A percentile compares a stretch with the other conserved stretches of the same genome.
These are phyloP conservation scores for Cordyceps javanica DNA, from an alignment of 2,329 filamentous ascomycete species.

Conservation along the genomic window DNA sequence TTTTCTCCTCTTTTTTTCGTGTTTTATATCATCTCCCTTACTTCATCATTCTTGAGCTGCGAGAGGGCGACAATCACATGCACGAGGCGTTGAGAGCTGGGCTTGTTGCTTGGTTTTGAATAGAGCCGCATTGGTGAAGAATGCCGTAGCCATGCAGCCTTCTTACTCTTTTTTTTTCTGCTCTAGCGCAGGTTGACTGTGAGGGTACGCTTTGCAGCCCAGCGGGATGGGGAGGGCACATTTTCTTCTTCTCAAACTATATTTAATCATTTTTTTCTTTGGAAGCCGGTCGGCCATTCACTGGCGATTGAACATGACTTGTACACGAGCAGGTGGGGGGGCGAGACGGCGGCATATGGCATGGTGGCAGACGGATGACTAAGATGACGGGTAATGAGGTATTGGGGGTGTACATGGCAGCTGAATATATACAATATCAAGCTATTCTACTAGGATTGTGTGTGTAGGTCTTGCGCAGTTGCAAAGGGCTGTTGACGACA, in stretches of 20 bases:
- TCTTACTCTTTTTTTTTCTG: not conserved
- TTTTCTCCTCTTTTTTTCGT: not conserved
- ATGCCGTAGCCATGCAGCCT: not conserved
- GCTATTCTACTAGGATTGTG: not conserved
- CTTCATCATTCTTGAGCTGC: not conserved
- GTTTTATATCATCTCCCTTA: not conserved
- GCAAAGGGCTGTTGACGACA: not conserved
- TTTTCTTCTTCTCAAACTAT: conserved; percentile 2
- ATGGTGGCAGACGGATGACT: not conserved
- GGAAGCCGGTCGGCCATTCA: not conserved
- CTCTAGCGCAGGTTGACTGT: not conserved
- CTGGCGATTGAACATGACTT: not conserved
- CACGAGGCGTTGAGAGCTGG: not conserved
- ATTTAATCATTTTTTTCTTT: conserved; percentile 9
- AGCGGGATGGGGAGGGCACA: not conserved
- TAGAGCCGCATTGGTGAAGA: conserved; percentile 1
- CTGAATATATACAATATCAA: not conserved
- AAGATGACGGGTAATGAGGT: not conserved
- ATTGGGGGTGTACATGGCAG: not conserved
- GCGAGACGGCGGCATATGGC: not conserved
- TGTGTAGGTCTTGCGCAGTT: not conserved
- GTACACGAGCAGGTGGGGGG: not conserved
- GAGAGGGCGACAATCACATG: not conserved
- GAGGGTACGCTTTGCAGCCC: not conserved
- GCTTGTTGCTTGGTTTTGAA: conserved; percentile 9